Conservation (phyloP, 2,329 filamentous ascomycete species). For the Trichoderma asperellum region DNA sequence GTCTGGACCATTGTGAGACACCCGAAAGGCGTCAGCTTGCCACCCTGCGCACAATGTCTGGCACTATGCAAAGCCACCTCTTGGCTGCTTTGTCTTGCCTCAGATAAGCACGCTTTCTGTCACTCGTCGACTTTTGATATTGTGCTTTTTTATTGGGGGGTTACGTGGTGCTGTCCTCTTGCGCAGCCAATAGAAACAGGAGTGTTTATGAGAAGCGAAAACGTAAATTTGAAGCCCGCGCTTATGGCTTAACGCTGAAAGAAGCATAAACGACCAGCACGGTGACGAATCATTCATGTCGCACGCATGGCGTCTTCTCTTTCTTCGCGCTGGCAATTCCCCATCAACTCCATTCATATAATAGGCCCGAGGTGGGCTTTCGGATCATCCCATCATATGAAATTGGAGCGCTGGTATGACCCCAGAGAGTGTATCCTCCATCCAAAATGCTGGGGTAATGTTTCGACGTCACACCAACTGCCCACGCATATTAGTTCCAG, state of each 20-base stretch:
- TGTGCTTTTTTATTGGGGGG: conserved; percentile 1
- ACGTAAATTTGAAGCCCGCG: conserved; percentile 16
- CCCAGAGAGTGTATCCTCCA: conserved; percentile 7
- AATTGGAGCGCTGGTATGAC: background rate
- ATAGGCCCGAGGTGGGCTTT: conserved; percentile 1
- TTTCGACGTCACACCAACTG: conserved; percentile 13
- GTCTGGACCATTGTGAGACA: conserved; percentile 25
- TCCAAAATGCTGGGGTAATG: conserved; percentile 3
- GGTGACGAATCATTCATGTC: conserved; percentile 11
- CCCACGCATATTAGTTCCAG: background rate
- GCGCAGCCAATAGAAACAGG: background rate
- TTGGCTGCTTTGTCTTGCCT: conserved; percentile 26
- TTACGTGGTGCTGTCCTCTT: conserved; percentile 5
- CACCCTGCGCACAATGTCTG: conserved; percentile 22
- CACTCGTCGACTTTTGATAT: conserved; percentile 7
- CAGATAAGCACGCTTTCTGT: conserved; percentile 21
- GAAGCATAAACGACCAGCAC: background rate
- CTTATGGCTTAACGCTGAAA: background rate
- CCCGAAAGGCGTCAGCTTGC: conserved; percentile 25
- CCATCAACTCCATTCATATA: conserved; percentile 1
- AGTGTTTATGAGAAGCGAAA: conserved; percentile 25
- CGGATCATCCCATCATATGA: conserved; percentile 16
- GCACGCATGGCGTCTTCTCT: conserved; percentile 1
- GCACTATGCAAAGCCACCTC: conserved; percentile 27
- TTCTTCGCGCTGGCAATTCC: background rate